Conservation (phyloP, 176 grass and related monocot genomes). For the Thalia dealbata region DNA sequence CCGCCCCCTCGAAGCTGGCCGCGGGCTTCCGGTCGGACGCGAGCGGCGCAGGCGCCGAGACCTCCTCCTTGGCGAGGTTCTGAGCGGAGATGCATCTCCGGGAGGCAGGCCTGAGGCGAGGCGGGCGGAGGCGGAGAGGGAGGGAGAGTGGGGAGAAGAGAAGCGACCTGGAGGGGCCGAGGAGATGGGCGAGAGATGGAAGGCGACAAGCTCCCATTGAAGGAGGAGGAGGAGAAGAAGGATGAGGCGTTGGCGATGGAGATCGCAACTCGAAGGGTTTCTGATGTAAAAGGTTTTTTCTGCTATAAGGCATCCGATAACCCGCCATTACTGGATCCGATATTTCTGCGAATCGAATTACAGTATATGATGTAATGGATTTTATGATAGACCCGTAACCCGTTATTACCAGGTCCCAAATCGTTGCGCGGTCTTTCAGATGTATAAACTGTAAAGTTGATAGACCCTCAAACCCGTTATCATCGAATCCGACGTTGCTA, state of each 20-base stretch:
- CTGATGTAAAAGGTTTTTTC: background rate
- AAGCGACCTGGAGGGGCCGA: slow-evolving; percentile 26
- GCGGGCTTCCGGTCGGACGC: slow-evolving; percentile 28
- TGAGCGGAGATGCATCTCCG: slow-evolving; percentile 7
- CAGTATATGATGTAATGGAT: too few species aligned
- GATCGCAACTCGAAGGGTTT: background rate
- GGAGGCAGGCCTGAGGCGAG: slow-evolving; percentile 13
- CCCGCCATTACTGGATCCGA: background rate
- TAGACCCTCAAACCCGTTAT: too few species aligned
- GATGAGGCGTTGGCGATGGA: background rate
- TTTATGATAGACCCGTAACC: too few species aligned
- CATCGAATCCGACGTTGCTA: too few species aligned
- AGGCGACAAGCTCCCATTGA: slow-evolving; percentile 64
- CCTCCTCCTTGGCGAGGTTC: slow-evolving; percentile 30
- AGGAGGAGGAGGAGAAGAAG: slow-evolving; percentile 1
- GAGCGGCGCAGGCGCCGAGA: slow-evolving; percentile 11
- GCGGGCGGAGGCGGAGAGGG: background rate
- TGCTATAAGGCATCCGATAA: background rate
- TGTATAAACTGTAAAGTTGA: too few species aligned
- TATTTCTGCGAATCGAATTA: too few species aligned
- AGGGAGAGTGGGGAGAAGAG: slow-evolving; percentile 22
- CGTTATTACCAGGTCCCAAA: too few species aligned
- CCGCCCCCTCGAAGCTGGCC: slow-evolving; percentile 54
- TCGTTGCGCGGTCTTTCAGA: too few species aligned
- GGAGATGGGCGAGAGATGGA: slow-evolving; percentile 47